These are phyloP conservation scores for Diaporthe ilicicola DNA, from an alignment of 2,329 filamentous ascomycete genomes.

Conservation along the genomic window DNA sequence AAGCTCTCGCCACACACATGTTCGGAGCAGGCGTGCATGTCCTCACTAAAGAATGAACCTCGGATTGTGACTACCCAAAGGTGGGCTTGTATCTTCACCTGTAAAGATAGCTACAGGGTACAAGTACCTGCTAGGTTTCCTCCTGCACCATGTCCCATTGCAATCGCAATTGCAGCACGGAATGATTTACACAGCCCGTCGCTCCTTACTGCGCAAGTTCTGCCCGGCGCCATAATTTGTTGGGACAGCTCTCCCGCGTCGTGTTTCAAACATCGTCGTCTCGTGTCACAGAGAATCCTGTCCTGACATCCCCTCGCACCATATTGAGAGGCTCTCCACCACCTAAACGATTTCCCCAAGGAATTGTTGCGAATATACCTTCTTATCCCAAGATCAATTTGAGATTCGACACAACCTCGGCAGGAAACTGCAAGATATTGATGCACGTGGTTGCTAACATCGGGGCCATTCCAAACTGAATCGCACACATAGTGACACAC, in stretches of 20 bases:
- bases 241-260: conserved; percentile 8
- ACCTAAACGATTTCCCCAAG: background rate
- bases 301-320: background rate
- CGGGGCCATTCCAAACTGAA: background rate
- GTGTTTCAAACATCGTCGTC: conserved; percentile 15
- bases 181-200: background rate
- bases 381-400: background rate
- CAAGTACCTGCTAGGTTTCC: conserved; percentile 11
- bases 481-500: background rate
- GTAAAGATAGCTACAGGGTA: conserved; percentile 4
- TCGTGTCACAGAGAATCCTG: background rate
- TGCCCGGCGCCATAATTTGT: conserved; percentile 16
- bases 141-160: conserved; percentile 2
- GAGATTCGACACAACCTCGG: background rate
- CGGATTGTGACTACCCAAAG: background rate
- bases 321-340: background rate
- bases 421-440: background rate
- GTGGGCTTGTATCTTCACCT: background rate
- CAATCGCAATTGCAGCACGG: conserved; percentile 3
- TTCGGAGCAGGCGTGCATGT: background rate
- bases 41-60: background rate
- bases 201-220: background rate
- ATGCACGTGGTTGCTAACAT: background rate
- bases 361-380: background rate
- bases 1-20: conserved; percentile 21